These are phyloP conservation scores for Kwoniella bestiolae DNA, from an alignment of 768 basidiomycete species.

Conservation along the genomic window DNA sequence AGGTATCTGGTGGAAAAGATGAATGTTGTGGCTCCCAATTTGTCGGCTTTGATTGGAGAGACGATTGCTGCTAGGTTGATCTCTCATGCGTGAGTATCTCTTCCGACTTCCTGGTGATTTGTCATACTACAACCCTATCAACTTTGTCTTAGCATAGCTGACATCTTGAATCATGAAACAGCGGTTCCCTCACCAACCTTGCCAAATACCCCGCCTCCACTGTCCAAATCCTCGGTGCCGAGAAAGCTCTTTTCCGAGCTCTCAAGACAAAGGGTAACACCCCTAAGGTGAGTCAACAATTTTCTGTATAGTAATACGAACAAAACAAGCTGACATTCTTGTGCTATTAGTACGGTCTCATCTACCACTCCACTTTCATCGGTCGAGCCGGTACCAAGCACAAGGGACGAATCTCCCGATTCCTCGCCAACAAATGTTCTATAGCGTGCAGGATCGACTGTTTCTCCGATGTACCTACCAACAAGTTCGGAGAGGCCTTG, in stretches of 20 bases:
- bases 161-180: slow-evolving; percentile 6
- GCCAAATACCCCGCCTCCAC: slow-evolving; percentile 98
- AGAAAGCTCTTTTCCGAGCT: slow-evolving; percentile 96
- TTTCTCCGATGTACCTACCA: slow-evolving; percentile 76
- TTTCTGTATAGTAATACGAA: too few relatives aligned
- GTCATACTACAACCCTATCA: background rate
- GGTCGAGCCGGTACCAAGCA: slow-evolving; percentile 90
- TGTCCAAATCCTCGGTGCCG: slow-evolving; percentile 95
- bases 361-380: slow-evolving; percentile 96
- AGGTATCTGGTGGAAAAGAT: slow-evolving; percentile 93
- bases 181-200: slow-evolving; percentile 89
- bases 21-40: slow-evolving; percentile 92
- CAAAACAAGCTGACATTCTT: background rate
- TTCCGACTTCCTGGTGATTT: background rate
- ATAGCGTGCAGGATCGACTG: slow-evolving; percentile 97
- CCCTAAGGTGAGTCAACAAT: slow-evolving; percentile 70
- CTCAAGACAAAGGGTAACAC: slow-evolving; percentile 99
- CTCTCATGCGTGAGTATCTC: slow-evolving; percentile 70
- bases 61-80: slow-evolving; percentile 89
- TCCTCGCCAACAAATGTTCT: slow-evolving; percentile 97
- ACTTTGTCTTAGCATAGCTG: background rate
- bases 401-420: slow-evolving; percentile 98
- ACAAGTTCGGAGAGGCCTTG: slow-evolving; percentile 94
- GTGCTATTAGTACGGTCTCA: slow-evolving; percentile 78
- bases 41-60: slow-evolving; percentile 88